Conservation (phyloP, 495 filamentous ascomycete species). For the Extremus antarcticus region DNA sequence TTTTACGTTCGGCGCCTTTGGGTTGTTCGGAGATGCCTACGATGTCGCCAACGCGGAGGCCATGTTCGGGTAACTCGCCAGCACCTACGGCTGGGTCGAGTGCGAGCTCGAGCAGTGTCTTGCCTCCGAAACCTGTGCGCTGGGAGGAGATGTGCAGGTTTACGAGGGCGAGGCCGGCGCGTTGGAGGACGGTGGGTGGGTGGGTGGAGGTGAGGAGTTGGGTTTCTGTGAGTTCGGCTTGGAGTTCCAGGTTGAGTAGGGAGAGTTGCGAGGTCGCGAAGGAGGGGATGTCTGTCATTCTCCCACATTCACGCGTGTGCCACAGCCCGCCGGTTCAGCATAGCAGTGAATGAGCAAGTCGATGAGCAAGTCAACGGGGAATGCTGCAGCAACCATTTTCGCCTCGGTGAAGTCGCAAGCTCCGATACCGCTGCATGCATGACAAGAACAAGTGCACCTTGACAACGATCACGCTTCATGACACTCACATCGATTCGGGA, state of each 20-base stretch:
- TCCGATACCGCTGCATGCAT: too few species aligned
- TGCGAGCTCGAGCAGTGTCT: slow-evolving; percentile 70
- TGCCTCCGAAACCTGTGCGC: slow-evolving; percentile 85
- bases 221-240: slow-evolving; percentile 66
- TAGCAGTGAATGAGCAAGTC: too few species aligned
- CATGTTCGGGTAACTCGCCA: slow-evolving; percentile 59
- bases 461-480: too few species aligned
- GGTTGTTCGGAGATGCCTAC: slow-evolving; percentile 71
- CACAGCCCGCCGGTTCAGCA: too few species aligned
- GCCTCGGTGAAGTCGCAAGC: too few species aligned
- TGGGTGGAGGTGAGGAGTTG: slow-evolving; percentile 56
- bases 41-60: slow-evolving; percentile 77
- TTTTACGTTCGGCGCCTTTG: slow-evolving; percentile 57
- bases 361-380: too few species aligned
- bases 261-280: slow-evolving; percentile 72
- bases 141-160: slow-evolving; percentile 66
- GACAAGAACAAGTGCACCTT: too few species aligned
- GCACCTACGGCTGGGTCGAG: slow-evolving; percentile 56
- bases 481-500: too few species aligned
- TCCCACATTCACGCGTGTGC: too few species aligned
- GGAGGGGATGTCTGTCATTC: slow-evolving; percentile 49
- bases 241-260: slow-evolving; percentile 67
- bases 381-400: too few species aligned
- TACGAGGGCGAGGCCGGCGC: slow-evolving; percentile 76
- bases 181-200: slow-evolving; percentile 63